Conservation (phyloP, 2,329 filamentous ascomycete genomes). For the Ceratocystiopsis minuta region DNA sequence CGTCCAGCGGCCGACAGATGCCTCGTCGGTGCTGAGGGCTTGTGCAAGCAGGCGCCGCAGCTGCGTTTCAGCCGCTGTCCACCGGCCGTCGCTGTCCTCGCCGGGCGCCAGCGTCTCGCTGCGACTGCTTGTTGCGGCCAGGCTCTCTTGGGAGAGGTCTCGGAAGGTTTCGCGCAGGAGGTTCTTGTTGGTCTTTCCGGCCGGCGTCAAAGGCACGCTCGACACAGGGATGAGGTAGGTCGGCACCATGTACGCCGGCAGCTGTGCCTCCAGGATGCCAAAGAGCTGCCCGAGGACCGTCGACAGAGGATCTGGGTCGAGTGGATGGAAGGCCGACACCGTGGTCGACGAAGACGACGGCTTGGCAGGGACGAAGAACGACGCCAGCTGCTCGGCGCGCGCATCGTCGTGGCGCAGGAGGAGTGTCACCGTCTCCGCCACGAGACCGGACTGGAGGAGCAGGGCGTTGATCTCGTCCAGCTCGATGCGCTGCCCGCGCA, state of each 20-base stretch:
- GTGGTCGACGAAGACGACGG: not conserved
- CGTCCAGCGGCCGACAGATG: conserved; percentile 40
- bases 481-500: conserved; percentile 66
- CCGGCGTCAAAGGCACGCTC: conserved; percentile 49
- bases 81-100: not conserved
- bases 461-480: conserved; percentile 54
- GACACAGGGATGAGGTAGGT: conserved; percentile 53
- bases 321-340: conserved; percentile 15
- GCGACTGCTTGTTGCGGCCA: not conserved
- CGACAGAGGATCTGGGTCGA: conserved; percentile 16
- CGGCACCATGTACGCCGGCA: conserved; percentile 69
- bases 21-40: conserved; percentile 25
- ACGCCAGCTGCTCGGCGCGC: conserved; percentile 36
- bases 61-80: conserved; percentile 3
- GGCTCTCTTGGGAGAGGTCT: conserved; percentile 22
- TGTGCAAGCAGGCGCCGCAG: conserved; percentile 26
- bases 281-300: conserved; percentile 24
- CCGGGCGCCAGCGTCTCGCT: not conserved
- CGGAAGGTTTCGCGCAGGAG: conserved; percentile 31
- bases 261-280: conserved; percentile 28
- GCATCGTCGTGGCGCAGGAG: conserved; percentile 26
- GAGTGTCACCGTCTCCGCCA: conserved; percentile 47
- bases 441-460: conserved; percentile 31
- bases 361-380: conserved; percentile 45
- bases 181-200: conserved; percentile 54